These are phyloP conservation scores for Agrocybe pediades DNA, from an alignment of 768 basidiomycete species.

Conservation along the genomic window DNA sequence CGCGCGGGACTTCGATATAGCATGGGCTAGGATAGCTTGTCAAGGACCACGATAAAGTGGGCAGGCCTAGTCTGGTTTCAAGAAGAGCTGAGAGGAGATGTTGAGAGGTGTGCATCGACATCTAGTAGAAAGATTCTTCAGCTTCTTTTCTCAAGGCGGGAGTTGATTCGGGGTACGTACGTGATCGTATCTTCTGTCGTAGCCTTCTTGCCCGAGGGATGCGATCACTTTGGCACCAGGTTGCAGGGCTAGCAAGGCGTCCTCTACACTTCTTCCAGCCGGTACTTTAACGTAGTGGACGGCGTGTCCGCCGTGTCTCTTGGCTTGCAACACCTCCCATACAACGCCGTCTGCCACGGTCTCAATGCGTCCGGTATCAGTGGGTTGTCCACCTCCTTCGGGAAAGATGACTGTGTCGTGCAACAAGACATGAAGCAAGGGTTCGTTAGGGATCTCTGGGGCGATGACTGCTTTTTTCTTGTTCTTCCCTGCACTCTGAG, in stretches of 20 bases:
- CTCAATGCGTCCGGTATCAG: conserved; percentile 64
- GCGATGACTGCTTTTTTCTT: conserved; percentile 56
- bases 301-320: conserved; percentile 71
- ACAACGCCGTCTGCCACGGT: conserved; percentile 42
- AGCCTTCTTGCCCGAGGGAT: conserved; percentile 60
- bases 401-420: conserved; percentile 83
- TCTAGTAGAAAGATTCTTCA: conserved; percentile 39
- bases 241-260: conserved; percentile 47
- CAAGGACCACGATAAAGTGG: conserved; percentile 84
- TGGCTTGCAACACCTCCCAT: conserved; percentile 67
- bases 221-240: conserved; percentile 54
- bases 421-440: conserved; percentile 65
- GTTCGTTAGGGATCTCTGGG: conserved; percentile 41
- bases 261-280: conserved; percentile 34
- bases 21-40: conserved; percentile 66
- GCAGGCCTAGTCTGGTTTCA: conserved; percentile 60
- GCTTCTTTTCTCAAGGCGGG: not conserved
- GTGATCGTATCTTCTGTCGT: conserved; percentile 71
- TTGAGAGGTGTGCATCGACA: conserved; percentile 85
- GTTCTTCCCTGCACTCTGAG: conserved; percentile 41
- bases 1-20: conserved; percentile 76
- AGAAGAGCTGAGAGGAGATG: conserved; percentile 83
- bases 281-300: conserved; percentile 67
- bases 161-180: conserved; percentile 35
- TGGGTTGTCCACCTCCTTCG: conserved; percentile 81